phyloP scores from a whole-genome alignment of 805 yeast genomes.

The Debaryomyces prosopidis region DNA sequence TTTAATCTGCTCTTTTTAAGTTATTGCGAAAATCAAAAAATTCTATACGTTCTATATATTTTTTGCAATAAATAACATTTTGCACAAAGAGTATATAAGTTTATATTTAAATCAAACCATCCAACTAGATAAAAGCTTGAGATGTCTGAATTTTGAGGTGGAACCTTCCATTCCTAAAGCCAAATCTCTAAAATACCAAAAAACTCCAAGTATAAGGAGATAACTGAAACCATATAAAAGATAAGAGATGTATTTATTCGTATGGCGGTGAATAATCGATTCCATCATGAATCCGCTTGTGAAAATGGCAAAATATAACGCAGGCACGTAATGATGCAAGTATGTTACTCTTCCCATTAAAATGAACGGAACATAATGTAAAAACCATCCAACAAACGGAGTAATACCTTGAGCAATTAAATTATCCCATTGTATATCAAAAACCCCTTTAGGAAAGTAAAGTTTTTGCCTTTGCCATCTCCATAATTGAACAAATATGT shows the following conservation, averaged over 20 bases:
- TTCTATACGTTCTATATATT: neutral
- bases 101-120: conserved; percentile 6
- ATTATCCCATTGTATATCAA: conserved; percentile 27
- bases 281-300: conserved; percentile 65
- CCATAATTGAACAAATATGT: conserved; percentile 16
- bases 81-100: too few relatives aligned
- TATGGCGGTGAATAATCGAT: conserved; percentile 18
- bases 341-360: conserved; percentile 46
- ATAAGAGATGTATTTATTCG: conserved; percentile 12
- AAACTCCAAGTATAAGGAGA: conserved; percentile 53
- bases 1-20: too few relatives aligned
- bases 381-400: conserved; percentile 41
- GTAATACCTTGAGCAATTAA: conserved; percentile 31
- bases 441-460: conserved; percentile 13
- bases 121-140: conserved; percentile 32
- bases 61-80: neutral
- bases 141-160: conserved; percentile 25
- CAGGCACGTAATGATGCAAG: conserved; percentile 47
- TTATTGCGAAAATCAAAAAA: neutral
- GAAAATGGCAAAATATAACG: conserved; percentile 64
- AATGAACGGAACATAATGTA: conserved; percentile 42
- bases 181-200: conserved; percentile 63
- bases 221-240: conserved; percentile 48
- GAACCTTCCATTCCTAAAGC: conserved; percentile 73
- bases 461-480: conserved; percentile 36